Evolutionary conservation across 306 rosid genomes (phyloP).

Genomic region (Dalbergia cochinchinensis): DNA sequence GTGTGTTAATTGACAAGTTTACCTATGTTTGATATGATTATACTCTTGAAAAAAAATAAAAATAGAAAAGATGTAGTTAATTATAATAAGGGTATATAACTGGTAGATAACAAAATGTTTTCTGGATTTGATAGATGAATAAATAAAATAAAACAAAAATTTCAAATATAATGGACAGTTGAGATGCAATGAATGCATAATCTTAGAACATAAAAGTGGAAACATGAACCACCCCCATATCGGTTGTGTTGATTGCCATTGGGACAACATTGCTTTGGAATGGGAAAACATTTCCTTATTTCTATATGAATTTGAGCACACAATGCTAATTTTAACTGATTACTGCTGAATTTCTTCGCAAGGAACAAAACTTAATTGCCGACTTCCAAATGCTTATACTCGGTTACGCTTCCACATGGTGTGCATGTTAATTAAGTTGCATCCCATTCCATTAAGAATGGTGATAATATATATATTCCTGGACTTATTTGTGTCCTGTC

Average conservation of each 20-base stretch:
- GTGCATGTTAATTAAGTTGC: conserved; percentile 29
- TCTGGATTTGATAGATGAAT: too few species aligned
- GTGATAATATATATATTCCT: too few species aligned
- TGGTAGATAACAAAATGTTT: too few species aligned
- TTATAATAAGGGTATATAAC: too few species aligned
- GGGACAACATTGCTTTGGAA: conserved; percentile 9
- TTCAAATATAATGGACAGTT: too few species aligned
- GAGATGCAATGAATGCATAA: too few species aligned
- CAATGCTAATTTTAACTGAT: background rate
- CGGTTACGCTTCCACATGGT: background rate
- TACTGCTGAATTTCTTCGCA: background rate
- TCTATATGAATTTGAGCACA: background rate
- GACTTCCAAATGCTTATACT: background rate
- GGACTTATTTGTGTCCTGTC: too few species aligned
- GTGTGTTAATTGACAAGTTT: too few species aligned
- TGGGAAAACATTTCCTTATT: conserved; percentile 5
- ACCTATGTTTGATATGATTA: too few species aligned
- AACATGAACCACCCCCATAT: conserved; percentile 42
- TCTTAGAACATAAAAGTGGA: conserved; percentile 35
- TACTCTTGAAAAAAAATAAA: too few species aligned
- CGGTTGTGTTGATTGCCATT: conserved; percentile 31
- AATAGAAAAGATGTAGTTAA: too few species aligned
- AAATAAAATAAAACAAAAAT: too few species aligned
- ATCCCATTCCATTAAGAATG: background rate
- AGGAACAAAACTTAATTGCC: background rate